Percentiles rank a stretch among this genome's conserved stretches.
phyloP scores from a whole-genome alignment of 768 basidiomycete species.

The Pseudohyphozyma bogoriensis region DNA sequence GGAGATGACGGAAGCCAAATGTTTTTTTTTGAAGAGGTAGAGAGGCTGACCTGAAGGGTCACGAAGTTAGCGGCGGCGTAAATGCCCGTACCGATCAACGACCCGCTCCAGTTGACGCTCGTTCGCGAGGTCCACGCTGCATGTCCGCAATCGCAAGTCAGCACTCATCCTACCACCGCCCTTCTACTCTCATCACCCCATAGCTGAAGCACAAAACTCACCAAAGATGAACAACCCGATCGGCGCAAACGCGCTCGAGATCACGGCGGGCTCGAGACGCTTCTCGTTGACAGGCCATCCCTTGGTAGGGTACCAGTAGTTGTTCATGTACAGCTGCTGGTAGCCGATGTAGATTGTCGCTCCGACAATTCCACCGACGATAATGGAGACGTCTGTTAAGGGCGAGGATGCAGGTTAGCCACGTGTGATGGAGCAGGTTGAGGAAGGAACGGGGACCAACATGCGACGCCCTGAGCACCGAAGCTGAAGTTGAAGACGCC shows the following conservation, averaged over 20 bases:
- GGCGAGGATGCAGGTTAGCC: background rate
- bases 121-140: background rate
- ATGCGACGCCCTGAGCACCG: background rate
- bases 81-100: slow-evolving; percentile 6
- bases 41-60: background rate
- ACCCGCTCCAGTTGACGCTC: slow-evolving; percentile 15
- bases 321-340: slow-evolving; percentile 4
- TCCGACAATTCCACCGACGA: slow-evolving; percentile 10
- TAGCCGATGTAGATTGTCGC: slow-evolving; percentile 9
- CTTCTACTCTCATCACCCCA: too few relatives aligned
- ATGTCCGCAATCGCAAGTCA: too few relatives aligned
- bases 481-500: slow-evolving; percentile 2
- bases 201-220: too few relatives aligned
- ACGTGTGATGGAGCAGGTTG: background rate
- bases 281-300: background rate
- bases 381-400: background rate
- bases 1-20: too few relatives aligned
- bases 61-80: slow-evolving; percentile 4
- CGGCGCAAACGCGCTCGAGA: slow-evolving; percentile 4
- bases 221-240: slow-evolving; percentile 7
- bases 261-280: slow-evolving; percentile 7
- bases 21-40: background rate
- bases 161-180: too few relatives aligned
- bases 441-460: background rate
- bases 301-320: background rate